Percentiles rank a stretch among this genome's conserved stretches.
phyloP scores from a whole-genome alignment of 1,284 basidiomycete genomes.

The Pseudozyma thailandica region DNA sequence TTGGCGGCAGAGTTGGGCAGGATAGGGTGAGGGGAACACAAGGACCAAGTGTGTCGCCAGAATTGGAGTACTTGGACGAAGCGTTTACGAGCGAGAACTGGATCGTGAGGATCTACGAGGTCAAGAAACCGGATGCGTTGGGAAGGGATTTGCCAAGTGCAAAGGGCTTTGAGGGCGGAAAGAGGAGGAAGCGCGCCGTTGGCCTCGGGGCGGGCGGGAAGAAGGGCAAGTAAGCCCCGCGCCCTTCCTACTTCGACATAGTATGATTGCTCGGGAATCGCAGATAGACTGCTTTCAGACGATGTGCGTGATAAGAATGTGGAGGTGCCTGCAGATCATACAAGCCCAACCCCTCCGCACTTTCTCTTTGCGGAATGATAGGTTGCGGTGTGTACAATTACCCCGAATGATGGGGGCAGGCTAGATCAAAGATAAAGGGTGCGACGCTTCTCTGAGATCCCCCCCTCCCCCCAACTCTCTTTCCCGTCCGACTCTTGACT shows the following conservation, averaged over 20 bases:
- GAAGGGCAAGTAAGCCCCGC: conserved; percentile 7
- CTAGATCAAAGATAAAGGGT: neutral
- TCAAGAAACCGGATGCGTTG: conserved; percentile 91
- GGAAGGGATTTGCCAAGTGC: conserved; percentile 78
- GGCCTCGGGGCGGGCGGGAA: conserved; percentile 2
- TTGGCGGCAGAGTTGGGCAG: conserved; percentile 68
- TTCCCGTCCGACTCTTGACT: neutral
- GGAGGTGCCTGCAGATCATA: neutral
- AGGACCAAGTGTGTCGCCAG: conserved; percentile 51
- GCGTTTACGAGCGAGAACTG: conserved; percentile 67
- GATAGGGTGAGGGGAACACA: conserved; percentile 58
- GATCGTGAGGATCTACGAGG: conserved; percentile 84
- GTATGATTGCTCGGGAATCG: too few relatives aligned
- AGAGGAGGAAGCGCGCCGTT: conserved; percentile 75
- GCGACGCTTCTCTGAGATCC: neutral
- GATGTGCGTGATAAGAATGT: too few relatives aligned
- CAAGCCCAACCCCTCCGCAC: neutral
- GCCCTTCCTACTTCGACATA: too few relatives aligned
- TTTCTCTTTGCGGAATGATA: neutral
- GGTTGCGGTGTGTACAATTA: neutral
- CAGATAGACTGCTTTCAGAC: neutral
- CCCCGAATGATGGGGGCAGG: neutral
- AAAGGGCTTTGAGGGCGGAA: conserved; percentile 84
- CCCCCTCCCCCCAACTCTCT: neutral
- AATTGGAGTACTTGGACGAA: conserved; percentile 64